phyloP scores from a whole-genome alignment of 73 alveolate species.

The Tetrahymena thermophila region DNA sequence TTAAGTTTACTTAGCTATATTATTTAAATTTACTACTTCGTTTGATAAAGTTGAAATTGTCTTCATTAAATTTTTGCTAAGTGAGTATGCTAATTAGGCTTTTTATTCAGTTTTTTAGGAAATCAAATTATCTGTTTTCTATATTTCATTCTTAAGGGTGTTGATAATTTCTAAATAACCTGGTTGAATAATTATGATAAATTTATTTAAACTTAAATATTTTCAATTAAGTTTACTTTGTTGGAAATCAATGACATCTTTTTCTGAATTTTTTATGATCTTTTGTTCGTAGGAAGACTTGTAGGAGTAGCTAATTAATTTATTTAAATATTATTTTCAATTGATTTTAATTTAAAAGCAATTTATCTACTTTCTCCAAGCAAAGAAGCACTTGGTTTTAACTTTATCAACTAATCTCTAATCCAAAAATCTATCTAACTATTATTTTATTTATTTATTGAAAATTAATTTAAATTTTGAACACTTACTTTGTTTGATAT shows the following conservation, averaged over 20 bases:
- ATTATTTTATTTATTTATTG: background rate
- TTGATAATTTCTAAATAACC: background rate
- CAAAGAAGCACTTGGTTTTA: background rate
- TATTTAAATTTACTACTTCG: background rate
- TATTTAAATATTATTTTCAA: background rate
- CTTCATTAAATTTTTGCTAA: background rate
- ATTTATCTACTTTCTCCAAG: background rate
- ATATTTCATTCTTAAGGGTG: background rate
- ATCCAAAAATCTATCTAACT: background rate
- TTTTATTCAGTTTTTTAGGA: background rate
- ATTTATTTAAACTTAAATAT: no score
- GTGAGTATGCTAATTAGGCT: background rate
- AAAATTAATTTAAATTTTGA: no score
- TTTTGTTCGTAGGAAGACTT: background rate
- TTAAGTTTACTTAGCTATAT: background rate
- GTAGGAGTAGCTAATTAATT: background rate
- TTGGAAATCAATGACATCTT: background rate
- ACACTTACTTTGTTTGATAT: background rate
- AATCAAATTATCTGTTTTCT: background rate
- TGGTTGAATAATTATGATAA: no score
- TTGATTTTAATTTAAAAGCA: background rate
- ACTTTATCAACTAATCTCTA: background rate
- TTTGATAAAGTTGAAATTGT: background rate
- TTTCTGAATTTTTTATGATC: background rate
- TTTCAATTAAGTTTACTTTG: background rate